Base-by-base conservation (phyloP, 148 eudicot species). In the Cornus suecica region DNA sequence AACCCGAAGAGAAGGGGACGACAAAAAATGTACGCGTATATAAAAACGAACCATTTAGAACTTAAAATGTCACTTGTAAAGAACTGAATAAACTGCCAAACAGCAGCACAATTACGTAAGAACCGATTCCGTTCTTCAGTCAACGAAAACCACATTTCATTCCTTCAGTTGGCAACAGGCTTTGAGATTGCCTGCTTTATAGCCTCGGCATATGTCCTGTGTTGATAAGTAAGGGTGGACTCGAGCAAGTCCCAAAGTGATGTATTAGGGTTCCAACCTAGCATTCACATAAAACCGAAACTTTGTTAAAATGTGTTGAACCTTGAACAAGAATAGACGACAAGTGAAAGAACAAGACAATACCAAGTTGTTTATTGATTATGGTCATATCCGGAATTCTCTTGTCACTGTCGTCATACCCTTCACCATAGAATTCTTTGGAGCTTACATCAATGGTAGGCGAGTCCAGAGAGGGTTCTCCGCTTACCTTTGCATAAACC, bases 341-440 rank as follows among this genome's bases (percentile, higher is more conserved):
- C 5, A 61, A 34, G 68, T 11, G 63, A 18, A 37, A 37, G 54
- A 78, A 76, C 15, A 68, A 54, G 79, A 14, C 5, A 32, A 62
- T 90, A 94, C 98, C 98, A 42, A 94, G 97, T 76, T 94, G 98
- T 79, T 66, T 88, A 82, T 94, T 94, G 86, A 94, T 94, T 74
- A 94, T 94, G 82, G 98, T 92, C 98, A 94, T 94, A 86, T 94
- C 97, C 5, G 98, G 98, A 80, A 94, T 94, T 82, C 98, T 89
- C 85, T 92, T 92, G 88, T 94, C 98, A 80, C 98, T 94, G 85
- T 94, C 98, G 30, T 94, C 98, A 64, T 94, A 94, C 34, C 98
- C 98, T 79, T 85, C 97, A 26, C 98, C 97, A 68, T 94, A 94
- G 71, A 94, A 94, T 79, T 89, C 98, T 83, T 94, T 86, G 58